phyloP scores from a whole-genome alignment of 2,329 filamentous ascomycete genomes.

The Epichloe sp. region DNA sequence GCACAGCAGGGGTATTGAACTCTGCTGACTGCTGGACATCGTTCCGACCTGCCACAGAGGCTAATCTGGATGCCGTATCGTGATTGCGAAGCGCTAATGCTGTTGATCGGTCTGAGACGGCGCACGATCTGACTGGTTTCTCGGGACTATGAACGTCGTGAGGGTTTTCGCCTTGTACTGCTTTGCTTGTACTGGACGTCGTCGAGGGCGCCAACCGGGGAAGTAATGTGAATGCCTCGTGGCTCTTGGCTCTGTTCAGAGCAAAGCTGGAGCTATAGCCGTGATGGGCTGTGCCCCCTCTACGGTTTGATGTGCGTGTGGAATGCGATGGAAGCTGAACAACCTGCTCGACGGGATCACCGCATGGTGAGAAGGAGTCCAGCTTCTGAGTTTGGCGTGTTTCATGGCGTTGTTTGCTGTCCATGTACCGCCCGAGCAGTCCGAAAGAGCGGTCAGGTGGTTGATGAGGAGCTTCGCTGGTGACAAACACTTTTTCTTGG shows the following conservation, averaged over 20 bases:
- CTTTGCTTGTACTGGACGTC: neutral
- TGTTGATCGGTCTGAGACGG: neutral
- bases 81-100: slow-evolving; percentile 1
- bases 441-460: neutral
- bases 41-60: neutral
- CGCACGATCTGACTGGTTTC: neutral
- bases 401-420: neutral
- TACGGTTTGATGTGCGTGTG: neutral
- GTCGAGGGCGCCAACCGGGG: slow-evolving; percentile 4
- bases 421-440: neutral
- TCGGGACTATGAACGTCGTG: neutral
- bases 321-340: neutral
- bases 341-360: neutral
- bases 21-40: neutral
- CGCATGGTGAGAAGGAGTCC: neutral
- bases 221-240: slow-evolving; percentile 12
- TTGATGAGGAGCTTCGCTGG: neutral
- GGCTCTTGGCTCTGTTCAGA: slow-evolving; percentile 10
- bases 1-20: neutral
- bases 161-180: neutral
- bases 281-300: neutral
- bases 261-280: slow-evolving; percentile 11
- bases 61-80: slow-evolving; percentile 1
- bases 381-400: neutral
- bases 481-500: neutral